phyloP scores from a whole-genome alignment of 306 rosid genomes.

The Hippophae rhamnoides region DNA sequence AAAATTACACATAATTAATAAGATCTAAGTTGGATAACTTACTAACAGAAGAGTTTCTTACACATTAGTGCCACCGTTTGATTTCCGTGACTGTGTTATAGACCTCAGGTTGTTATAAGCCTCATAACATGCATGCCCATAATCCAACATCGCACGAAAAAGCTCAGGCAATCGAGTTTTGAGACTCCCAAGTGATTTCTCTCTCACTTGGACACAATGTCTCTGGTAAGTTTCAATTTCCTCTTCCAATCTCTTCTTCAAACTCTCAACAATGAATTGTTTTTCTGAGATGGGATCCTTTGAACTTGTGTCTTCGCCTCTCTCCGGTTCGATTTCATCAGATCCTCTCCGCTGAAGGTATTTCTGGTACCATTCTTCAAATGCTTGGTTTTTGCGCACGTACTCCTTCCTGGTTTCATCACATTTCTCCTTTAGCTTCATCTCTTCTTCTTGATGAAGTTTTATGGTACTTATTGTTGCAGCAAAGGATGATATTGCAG shows the following conservation, averaged over 20 bases:
- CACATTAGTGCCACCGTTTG: constrained; percentile 23
- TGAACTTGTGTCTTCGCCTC: constrained; percentile 48
- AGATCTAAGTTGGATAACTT: constrained; percentile 18
- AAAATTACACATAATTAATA: no score
- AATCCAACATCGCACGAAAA: constrained; percentile 56
- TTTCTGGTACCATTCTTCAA: constrained; percentile 72
- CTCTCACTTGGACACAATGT: constrained; percentile 60
- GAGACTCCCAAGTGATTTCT: constrained; percentile 63
- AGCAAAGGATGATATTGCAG: constrained; percentile 62
- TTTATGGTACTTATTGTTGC: constrained; percentile 65
- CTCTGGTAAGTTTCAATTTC: constrained; percentile 57
- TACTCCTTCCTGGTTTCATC: constrained; percentile 61
- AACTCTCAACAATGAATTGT: constrained; percentile 56
- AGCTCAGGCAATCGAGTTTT: constrained; percentile 79
- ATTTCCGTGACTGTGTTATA: constrained; percentile 23
- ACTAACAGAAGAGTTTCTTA: constrained; percentile 8
- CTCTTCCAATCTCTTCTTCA: constrained; percentile 66
- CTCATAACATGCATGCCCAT: constrained; percentile 45
- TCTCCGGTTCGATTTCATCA: constrained; percentile 40
- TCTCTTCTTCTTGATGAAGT: constrained; percentile 71
- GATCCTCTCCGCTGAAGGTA: constrained; percentile 35
- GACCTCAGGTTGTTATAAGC: constrained; percentile 45
- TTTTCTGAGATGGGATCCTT: constrained; percentile 52
- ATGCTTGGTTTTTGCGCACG: constrained; percentile 49
- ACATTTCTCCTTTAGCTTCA: constrained; percentile 64